Evolutionary conservation across 176 grass and related monocot species (phyloP).

Genomic region (Calamus simplicifolius): DNA sequence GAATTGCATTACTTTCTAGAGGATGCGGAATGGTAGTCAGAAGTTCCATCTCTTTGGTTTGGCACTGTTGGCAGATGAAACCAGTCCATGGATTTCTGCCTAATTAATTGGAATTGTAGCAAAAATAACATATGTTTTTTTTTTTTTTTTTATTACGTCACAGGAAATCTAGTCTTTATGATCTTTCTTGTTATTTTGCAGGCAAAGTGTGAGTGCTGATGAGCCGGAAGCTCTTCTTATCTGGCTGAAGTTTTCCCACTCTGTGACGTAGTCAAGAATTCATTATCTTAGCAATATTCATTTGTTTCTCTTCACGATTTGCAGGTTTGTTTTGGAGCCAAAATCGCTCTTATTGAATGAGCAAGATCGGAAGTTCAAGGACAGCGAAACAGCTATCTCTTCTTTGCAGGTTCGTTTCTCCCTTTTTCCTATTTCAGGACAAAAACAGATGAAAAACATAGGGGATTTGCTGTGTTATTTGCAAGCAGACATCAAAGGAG

Average conservation of each 20-base stretch:
- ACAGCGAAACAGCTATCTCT: constrained; percentile 57
- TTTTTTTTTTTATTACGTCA: no score
- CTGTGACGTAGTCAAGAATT: not conserved
- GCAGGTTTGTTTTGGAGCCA: constrained; percentile 93
- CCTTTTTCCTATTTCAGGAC: not conserved
- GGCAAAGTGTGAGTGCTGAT: constrained; percentile 88
- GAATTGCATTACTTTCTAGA: no score
- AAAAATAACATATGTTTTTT: no score
- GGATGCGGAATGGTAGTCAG: no score
- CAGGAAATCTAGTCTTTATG: not conserved
- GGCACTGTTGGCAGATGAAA: no score
- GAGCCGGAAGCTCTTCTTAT: constrained; percentile 1
- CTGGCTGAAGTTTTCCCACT: no score
- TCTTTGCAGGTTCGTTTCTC: constrained; percentile 56
- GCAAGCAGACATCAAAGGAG: constrained; percentile 62
- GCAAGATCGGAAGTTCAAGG: constrained; percentile 75
- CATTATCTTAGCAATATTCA: not conserved
- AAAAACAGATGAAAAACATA: no score
- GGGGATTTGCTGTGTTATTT: no score
- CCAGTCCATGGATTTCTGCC: no score
- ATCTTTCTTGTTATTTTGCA: constrained; percentile 40
- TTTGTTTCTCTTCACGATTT: not conserved
- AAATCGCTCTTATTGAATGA: constrained; percentile 63
- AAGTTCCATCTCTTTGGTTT: no score
- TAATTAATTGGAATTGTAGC: no score